Base-by-base conservation (phyloP, 805 yeast genomes). In the Myxozyma lipomycoides region DNA sequence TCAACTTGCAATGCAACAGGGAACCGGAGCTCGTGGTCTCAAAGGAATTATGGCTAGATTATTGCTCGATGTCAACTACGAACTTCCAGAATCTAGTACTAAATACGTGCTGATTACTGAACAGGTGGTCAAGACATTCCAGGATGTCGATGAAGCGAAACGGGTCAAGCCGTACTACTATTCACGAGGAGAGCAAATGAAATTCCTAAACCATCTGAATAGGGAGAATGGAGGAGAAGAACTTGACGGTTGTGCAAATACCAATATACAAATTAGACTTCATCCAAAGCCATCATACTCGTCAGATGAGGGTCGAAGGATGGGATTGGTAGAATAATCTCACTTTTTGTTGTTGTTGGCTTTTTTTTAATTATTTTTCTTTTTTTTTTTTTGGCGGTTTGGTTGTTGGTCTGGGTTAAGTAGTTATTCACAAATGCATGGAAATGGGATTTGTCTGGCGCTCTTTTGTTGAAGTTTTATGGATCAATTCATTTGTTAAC, bases 11-110 rank as follows among this genome's bases (percentile, higher is more conserved):
- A 58, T 77, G 30, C 64, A 67, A 24, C 79, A 76, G 54, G 81
- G 81, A 2, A 79, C 83, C 0, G 84, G 84, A 26, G 84, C 84
- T 0, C 70, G 84, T 59, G 84, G 84, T 0, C 61, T 80, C 25
- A 67, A 82, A 56, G 75, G 78, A 1, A 75, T 78, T 3, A 69
- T 80, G 74, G 83, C 58, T 10, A 24, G 52, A 6, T 39, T 54
- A n/a, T 48, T 54, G 15, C 24, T 54, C 32, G 45, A 54, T 41
- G 58, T 54, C 3, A 79, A 79, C 60, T 79, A 74, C 61, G 83
- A 79, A 43, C 76, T 81, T 58, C 83, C 83, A 0, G 81, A 75
- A n/a, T 75, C 81, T 22, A 77, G 79, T 0, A 70, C 77, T 6
- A 64, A 74, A 19, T 78, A 71, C 61, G 82, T 78, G 1, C 62